Base-by-base conservation (phyloP, 495 filamentous ascomycete species). In the Rostrohypoxylon terebratum region DNA sequence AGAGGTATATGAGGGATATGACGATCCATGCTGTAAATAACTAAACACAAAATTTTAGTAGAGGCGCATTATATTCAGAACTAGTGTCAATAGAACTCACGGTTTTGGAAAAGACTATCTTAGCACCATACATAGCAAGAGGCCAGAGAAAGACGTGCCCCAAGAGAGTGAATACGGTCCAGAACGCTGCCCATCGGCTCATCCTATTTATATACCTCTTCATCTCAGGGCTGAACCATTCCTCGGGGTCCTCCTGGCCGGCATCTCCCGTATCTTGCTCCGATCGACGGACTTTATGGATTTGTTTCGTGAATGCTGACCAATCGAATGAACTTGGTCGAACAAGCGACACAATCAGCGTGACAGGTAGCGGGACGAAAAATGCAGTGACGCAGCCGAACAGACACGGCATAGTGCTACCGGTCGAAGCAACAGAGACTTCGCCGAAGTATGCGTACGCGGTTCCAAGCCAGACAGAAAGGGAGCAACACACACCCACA, bases 11-110 rank as follows among this genome's bases (percentile, higher is more conserved):
- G 18, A 58, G 54, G 25, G 33, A 58, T 38, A 58, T 40, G 2
- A 58, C 54, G 20, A 58, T 58, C 54, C 33, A 58, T 58, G 54
- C 54, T 33, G 54, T 58, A 13, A 58, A 58, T 58, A 58, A 58
- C 54, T 58, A 13, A 11, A 55, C 16, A 34, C 31, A 16, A 8
- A 9, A 23, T 3, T 18, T 58, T 40, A 58, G 54, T 5, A 13
- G 8, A 1, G 34, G 20, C 13, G 6, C 4, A 18, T 54, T 31
- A 4, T n/a, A 44, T 1, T 10, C 16, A 31, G 16, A 38, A 33
- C 13, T 1, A 40, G 8, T 2, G 36, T 3, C 33, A 21, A 13
- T 4, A 20, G 10, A 16, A 13, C 54, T 40, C 21, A 58, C 54
- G 10, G n/a, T 40, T 40, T 58, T 58, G 6, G 54, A 58, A 25